A percentile compares a stretch with the other conserved stretches of the same genome.
These are phyloP conservation scores for Neonectria sp. DNA, from an alignment of 2,329 filamentous ascomycete genomes.

Conservation along the genomic window DNA sequence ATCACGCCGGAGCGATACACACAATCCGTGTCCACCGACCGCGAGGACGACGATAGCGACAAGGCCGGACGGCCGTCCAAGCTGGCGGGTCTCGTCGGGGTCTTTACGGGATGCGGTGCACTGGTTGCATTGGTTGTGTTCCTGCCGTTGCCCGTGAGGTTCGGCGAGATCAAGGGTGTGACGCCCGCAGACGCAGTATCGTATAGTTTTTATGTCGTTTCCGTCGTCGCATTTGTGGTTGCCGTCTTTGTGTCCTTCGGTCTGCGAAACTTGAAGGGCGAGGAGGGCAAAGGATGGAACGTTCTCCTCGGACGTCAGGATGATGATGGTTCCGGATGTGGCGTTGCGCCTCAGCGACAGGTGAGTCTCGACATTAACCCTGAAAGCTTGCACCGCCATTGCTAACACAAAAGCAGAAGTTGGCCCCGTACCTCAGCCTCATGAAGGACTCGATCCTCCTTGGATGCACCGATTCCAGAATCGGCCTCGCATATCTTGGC, in stretches of 20 bases:
- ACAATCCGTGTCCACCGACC: slow-evolving; percentile 52
- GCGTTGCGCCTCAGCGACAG: slow-evolving; percentile 39
- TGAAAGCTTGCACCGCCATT: not conserved
- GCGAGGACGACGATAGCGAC: slow-evolving; percentile 42
- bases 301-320: slow-evolving; percentile 65
- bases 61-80: slow-evolving; percentile 65
- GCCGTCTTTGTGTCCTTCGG: slow-evolving; percentile 85
- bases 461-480: slow-evolving; percentile 82
- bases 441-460: slow-evolving; percentile 76
- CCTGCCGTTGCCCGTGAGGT: slow-evolving; percentile 87
- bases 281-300: slow-evolving; percentile 82
- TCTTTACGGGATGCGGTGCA: slow-evolving; percentile 94
- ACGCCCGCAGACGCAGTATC: slow-evolving; percentile 82
- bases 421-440: slow-evolving; percentile 72
- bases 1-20: slow-evolving; percentile 78
- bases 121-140: slow-evolving; percentile 87
- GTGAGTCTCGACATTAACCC: slow-evolving; percentile 40
- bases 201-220: slow-evolving; percentile 91
- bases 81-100: slow-evolving; percentile 90
- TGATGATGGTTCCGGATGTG: slow-evolving; percentile 40
- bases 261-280: slow-evolving; percentile 77
- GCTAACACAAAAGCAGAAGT: slow-evolving; percentile 46
- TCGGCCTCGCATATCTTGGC: slow-evolving; percentile 90
- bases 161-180: slow-evolving; percentile 79
- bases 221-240: slow-evolving; percentile 78